Percentiles rank a stretch among this genome's conserved stretches.
These are phyloP conservation scores for Chrysosporium queenslandicum DNA, from an alignment of 2,329 filamentous ascomycete genomes.

Conservation along the genomic window DNA sequence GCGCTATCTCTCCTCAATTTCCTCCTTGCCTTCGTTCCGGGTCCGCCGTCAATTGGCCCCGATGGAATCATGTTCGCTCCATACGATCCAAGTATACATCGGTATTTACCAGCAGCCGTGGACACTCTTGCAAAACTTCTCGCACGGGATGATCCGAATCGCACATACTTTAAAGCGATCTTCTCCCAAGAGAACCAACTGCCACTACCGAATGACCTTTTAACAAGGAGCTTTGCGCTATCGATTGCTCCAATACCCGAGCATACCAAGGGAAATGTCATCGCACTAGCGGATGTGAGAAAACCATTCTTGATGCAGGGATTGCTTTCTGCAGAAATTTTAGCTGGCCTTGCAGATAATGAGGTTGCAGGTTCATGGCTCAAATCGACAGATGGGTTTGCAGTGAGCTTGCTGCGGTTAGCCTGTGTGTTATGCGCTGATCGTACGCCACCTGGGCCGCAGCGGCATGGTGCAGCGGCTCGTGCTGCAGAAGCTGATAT, in stretches of 20 bases:
- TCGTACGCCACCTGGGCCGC: slow-evolving; percentile 43
- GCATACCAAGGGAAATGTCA: slow-evolving; percentile 49
- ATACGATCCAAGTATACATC: slow-evolving; percentile 72
- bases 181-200: slow-evolving; percentile 62
- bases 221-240: slow-evolving; percentile 78
- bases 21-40: slow-evolving; percentile 78
- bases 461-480: slow-evolving; percentile 28
- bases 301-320: slow-evolving; percentile 90
- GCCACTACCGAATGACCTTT: slow-evolving; percentile 60
- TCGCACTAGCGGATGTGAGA: slow-evolving; percentile 65
- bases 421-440: slow-evolving; percentile 61
- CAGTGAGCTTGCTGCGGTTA: slow-evolving; percentile 65
- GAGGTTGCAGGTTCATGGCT: slow-evolving; percentile 71
- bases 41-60: slow-evolving; percentile 52
- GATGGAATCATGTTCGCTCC: slow-evolving; percentile 62
- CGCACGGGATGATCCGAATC: slow-evolving; percentile 85
- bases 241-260: slow-evolving; percentile 79
- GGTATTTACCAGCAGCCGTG: slow-evolving; percentile 79
- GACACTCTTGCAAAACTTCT: slow-evolving; percentile 86
- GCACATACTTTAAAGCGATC: slow-evolving; percentile 70
- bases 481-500: slow-evolving; percentile 34
- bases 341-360: slow-evolving; percentile 66
- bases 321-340: slow-evolving; percentile 77
- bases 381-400: slow-evolving; percentile 71
- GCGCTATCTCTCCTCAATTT: slow-evolving; percentile 80